A percentile compares a stretch with the other conserved stretches of the same genome.
Evolutionary conservation across 345 rosid species (phyloP).

Genomic region (Sonneratia alba): DNA sequence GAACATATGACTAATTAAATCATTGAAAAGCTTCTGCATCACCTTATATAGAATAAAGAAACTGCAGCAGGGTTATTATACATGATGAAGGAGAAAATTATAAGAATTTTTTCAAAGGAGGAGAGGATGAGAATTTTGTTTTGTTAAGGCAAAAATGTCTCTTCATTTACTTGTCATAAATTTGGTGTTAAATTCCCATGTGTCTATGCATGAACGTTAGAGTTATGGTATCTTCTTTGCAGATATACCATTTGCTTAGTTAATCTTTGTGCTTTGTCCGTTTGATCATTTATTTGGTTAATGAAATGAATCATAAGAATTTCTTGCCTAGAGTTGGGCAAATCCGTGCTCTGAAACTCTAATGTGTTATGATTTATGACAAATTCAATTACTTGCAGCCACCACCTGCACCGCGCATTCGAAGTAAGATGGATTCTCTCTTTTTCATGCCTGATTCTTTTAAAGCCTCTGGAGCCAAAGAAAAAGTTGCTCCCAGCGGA

Average conservation of each 20-base stretch:
- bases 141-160: background rate
- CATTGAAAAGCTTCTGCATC: background rate
- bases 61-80: background rate
- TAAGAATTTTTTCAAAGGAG: background rate
- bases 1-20: background rate
- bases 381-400: constrained; percentile 43
- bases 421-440: constrained; percentile 82
- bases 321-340: background rate
- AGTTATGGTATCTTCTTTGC: background rate
- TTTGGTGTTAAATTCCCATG: background rate
- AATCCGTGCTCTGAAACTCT: background rate
- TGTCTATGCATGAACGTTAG: background rate
- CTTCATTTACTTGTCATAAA: background rate
- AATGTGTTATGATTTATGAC: background rate
- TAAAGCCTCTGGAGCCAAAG: constrained; percentile 35
- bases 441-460: constrained; percentile 65
- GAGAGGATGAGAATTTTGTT: background rate
- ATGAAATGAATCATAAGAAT: background rate
- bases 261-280: background rate
- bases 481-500: constrained; percentile 25
- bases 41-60: background rate
- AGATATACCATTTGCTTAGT: background rate
- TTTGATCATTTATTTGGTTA: background rate
- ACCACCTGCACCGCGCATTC: constrained; percentile 58
- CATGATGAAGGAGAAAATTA: background rate